phyloP scores from a whole-genome alignment of 805 yeast species.

The Metschnikowia shivogae region DNA sequence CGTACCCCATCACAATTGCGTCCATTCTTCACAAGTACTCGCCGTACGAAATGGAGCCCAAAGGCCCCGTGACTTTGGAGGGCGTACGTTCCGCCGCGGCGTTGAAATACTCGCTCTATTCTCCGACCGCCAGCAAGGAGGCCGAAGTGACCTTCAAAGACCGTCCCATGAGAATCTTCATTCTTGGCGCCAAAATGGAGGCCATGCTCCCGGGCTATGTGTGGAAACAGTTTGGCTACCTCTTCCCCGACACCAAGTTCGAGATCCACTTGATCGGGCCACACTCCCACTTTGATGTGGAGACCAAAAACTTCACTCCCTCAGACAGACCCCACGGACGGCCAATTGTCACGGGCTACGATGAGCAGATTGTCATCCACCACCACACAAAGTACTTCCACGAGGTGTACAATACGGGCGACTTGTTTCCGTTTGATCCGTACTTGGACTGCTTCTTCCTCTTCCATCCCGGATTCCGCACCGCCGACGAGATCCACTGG shows the following conservation, averaged over 20 bases:
- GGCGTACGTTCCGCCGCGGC: constrained; percentile 95
- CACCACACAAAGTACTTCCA: constrained; percentile 92
- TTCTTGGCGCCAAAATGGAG: constrained; percentile 90
- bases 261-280: constrained; percentile 95
- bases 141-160: constrained; percentile 61
- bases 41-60: constrained; percentile 76
- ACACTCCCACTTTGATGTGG: constrained; percentile 73
- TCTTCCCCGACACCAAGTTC: constrained; percentile 77
- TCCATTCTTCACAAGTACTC: constrained; percentile 78
- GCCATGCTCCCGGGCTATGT: constrained; percentile 90
- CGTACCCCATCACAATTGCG: constrained; percentile 89
- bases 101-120: constrained; percentile 82
- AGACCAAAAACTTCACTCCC: constrained; percentile 56
- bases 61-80: constrained; percentile 85
- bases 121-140: constrained; percentile 47
- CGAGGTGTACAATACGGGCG: constrained; percentile 85
- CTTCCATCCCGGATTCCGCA: constrained; percentile 93
- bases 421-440: constrained; percentile 97
- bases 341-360: constrained; percentile 71
- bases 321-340: constrained; percentile 48
- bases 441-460: constrained; percentile 87
- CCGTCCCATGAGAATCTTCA: constrained; percentile 83
- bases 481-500: constrained; percentile 83
- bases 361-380: constrained; percentile 65
- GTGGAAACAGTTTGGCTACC: constrained; percentile 87